A percentile compares a stretch with the other conserved stretches of the same genome.
phyloP scores from a whole-genome alignment of 805 yeast genomes.

The Yarrowia sp. region DNA sequence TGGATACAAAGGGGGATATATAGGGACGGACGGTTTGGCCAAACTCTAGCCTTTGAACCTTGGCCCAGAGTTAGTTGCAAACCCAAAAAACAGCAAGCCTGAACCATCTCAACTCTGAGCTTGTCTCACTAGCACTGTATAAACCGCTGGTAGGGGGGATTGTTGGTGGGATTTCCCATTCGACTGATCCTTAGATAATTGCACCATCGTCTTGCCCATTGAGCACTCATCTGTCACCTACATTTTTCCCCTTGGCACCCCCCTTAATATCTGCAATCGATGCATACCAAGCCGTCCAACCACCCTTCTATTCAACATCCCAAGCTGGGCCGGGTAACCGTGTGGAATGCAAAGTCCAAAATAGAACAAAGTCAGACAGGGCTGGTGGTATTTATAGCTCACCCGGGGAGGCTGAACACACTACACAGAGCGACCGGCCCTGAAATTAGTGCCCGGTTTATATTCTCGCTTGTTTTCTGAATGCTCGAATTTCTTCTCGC shows the following conservation, averaged over 20 bases:
- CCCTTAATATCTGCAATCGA: conserved; percentile 21
- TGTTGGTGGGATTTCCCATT: no score
- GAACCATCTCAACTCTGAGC: conserved; percentile 18
- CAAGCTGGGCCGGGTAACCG: conserved; percentile 16
- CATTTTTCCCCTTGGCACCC: neutral
- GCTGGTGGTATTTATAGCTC: conserved; percentile 25
- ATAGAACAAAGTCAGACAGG: conserved; percentile 30
- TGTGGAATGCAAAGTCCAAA: conserved; percentile 24
- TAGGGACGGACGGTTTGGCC: conserved; percentile 5
- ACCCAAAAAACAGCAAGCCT: conserved; percentile 4
- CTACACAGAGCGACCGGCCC: neutral
- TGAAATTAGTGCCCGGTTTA: neutral
- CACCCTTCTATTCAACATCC: neutral
- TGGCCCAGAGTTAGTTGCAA: neutral
- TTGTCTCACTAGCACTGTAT: conserved; percentile 3
- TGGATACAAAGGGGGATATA: conserved; percentile 21
- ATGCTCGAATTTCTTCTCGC: no score
- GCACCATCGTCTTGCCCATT: no score
- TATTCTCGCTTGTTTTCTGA: no score
- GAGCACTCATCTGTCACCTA: no score
- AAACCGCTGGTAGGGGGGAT: no score
- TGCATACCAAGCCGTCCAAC: conserved; percentile 23
- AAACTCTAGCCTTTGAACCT: neutral
- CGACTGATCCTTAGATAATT: no score
- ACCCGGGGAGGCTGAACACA: neutral